Conservation (phyloP, 2,329 filamentous ascomycete species). For the Thielaviopsis punctulata region DNA sequence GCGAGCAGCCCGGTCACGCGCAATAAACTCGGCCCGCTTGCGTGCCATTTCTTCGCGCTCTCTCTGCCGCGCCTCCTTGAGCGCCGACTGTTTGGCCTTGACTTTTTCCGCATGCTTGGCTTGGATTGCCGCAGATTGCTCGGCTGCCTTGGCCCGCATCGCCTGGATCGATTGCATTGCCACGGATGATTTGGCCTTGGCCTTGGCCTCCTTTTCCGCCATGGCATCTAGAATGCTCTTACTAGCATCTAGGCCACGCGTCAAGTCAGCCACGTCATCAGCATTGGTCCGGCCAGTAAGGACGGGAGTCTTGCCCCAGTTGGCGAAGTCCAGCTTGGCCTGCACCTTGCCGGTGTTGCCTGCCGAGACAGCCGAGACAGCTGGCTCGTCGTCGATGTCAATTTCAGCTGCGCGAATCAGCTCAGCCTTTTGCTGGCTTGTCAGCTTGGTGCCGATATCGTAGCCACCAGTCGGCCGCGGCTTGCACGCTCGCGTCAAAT, state of each 20-base stretch:
- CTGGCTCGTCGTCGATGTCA: constrained; percentile 30
- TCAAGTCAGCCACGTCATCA: constrained; percentile 30
- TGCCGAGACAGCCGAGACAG: constrained; percentile 10
- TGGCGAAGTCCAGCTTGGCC: constrained; percentile 33
- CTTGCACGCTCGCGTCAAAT: constrained; percentile 50
- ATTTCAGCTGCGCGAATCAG: constrained; percentile 47
- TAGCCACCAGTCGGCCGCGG: constrained; percentile 32
- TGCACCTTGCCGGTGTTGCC: constrained; percentile 31
- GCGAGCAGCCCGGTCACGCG: constrained; percentile 36
- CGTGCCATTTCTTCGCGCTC: constrained; percentile 60
- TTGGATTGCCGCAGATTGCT: constrained; percentile 10
- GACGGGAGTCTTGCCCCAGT: constrained; percentile 33
- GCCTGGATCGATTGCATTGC: constrained; percentile 11
- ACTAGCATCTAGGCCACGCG: constrained; percentile 28
- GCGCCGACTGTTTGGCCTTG: constrained; percentile 16
- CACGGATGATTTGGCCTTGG: constrained; percentile 14
- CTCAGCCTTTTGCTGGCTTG: constrained; percentile 68
- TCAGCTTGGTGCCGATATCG: constrained; percentile 60
- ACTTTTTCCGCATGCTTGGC: constrained; percentile 15
- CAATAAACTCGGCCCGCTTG: constrained; percentile 54
- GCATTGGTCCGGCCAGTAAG: constrained; percentile 23
- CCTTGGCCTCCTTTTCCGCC: constrained; percentile 22
- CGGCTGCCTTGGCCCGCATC: constrained; percentile 6
- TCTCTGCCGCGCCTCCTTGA: constrained; percentile 56
- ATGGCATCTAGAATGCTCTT: constrained; percentile 29